phyloP scores from a whole-genome alignment of 2,329 filamentous ascomycete genomes.

The Fusarium tanahbumbuense region DNA sequence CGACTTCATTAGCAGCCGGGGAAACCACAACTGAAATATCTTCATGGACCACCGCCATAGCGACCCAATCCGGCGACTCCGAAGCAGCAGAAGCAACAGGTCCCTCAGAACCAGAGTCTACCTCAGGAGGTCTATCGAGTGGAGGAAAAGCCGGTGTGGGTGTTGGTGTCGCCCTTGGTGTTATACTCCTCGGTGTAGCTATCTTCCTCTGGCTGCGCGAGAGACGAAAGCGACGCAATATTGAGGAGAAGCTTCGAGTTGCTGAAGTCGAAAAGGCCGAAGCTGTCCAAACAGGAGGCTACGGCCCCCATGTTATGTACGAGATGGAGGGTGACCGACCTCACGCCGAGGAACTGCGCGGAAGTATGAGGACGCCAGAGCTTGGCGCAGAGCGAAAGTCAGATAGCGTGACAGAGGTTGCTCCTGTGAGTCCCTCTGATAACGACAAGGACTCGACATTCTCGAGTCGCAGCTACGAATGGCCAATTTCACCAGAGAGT shows the following conservation, averaged over 20 bases:
- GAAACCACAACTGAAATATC: neutral
- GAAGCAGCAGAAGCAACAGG: conserved; percentile 13
- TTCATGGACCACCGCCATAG: neutral
- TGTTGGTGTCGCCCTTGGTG: conserved; percentile 31
- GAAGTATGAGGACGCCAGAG: conserved; percentile 40
- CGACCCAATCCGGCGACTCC: conserved; percentile 2
- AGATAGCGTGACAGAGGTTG: neutral
- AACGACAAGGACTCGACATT: neutral
- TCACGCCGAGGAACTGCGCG: conserved; percentile 34
- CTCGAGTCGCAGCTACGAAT: conserved; percentile 2
- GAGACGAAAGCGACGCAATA: conserved; percentile 25
- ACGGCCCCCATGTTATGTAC: conserved; percentile 6
- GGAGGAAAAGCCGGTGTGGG: conserved; percentile 40
- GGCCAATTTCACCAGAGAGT: conserved; percentile 20
- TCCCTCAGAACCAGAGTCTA: neutral
- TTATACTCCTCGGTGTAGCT: conserved; percentile 28
- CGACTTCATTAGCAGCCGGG: neutral
- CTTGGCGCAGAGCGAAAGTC: conserved; percentile 5
- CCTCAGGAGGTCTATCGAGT: conserved; percentile 5
- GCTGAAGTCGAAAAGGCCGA: conserved; percentile 3
- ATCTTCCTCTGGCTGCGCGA: conserved; percentile 41
- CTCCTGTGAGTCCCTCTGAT: neutral
- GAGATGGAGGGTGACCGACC: conserved; percentile 45
- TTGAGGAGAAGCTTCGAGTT: conserved; percentile 26
- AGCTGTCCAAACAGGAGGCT: neutral